Conservation (phyloP, 164 flowering plant species). For the Magnolia kwangsiensis region DNA sequence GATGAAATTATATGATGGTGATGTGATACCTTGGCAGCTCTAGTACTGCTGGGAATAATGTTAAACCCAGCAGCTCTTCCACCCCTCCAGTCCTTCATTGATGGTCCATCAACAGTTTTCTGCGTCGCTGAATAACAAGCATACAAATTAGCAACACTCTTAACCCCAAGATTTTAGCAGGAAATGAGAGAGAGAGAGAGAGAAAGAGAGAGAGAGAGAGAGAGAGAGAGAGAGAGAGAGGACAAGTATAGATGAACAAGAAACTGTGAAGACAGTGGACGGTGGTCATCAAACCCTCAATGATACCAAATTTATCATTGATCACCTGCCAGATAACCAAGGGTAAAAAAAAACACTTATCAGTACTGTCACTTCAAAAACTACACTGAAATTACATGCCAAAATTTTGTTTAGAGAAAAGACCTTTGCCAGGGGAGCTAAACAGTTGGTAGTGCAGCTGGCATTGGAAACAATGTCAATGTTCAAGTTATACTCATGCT, state of each 20-base stretch:
- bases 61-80: slow-evolving; percentile 95
- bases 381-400: not conserved
- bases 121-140: slow-evolving; percentile 62
- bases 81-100: slow-evolving; percentile 96
- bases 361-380: not conserved
- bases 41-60: slow-evolving; percentile 98
- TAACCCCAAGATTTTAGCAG: not conserved
- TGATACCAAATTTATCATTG: slow-evolving; percentile 79
- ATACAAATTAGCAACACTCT: not conserved
- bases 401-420: not conserved
- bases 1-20: not conserved
- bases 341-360: not conserved
- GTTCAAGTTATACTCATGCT: slow-evolving; percentile 72
- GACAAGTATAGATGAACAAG: not conserved
- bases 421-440: slow-evolving; percentile 94
- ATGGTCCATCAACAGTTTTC: slow-evolving; percentile 98
- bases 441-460: slow-evolving; percentile 95
- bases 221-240: too few species aligned
- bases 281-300: slow-evolving; percentile 96
- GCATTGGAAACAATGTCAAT: slow-evolving; percentile 86
- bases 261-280: slow-evolving; percentile 38
- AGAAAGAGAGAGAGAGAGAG: too few species aligned
- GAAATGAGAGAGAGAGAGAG: too few species aligned
- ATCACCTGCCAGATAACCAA: slow-evolving; percentile 30
- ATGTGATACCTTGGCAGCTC: slow-evolving; percentile 80